phyloP scores from a whole-genome alignment of 768 basidiomycete genomes.

The Phaffia tasmanica region DNA sequence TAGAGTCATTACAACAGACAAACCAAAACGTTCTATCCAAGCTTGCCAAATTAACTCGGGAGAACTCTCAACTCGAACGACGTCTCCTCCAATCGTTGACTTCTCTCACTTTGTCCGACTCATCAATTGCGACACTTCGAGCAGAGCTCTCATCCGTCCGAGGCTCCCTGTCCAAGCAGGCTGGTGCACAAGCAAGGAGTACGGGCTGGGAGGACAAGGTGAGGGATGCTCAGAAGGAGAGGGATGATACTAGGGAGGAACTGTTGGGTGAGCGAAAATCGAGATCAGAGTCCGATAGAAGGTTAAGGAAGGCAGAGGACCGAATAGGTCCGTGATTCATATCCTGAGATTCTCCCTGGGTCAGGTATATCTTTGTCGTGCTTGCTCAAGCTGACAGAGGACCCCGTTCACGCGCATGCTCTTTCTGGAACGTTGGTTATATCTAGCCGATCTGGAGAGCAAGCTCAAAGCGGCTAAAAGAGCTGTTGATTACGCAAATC shows the following conservation, averaged over 20 bases:
- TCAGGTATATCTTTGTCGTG: not conserved
- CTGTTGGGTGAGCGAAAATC: conserved; percentile 29
- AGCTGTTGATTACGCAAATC: conserved; percentile 33
- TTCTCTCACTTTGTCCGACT: conserved; percentile 36
- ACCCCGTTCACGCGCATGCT: not conserved
- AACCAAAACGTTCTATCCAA: conserved; percentile 20
- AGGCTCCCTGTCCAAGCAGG: conserved; percentile 29
- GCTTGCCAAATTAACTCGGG: conserved; percentile 14
- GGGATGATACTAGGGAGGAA: conserved; percentile 32
- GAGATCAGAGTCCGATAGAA: conserved; percentile 31
- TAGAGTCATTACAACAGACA: not conserved
- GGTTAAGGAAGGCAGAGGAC: conserved; percentile 31
- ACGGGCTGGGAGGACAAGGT: conserved; percentile 32
- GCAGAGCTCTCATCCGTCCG: conserved; percentile 33
- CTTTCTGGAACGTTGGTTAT: not conserved
- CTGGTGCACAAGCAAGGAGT: conserved; percentile 30
- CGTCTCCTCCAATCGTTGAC: conserved; percentile 35
- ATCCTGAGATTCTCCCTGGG: not conserved
- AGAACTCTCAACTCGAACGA: conserved; percentile 21
- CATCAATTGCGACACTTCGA: conserved; percentile 36
- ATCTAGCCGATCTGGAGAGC: conserved; percentile 31
- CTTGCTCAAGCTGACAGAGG: not conserved
- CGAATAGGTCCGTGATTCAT: conserved; percentile 28
- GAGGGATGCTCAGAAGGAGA: conserved; percentile 30
- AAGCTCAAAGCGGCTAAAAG: conserved; percentile 28